Percentiles rank a stretch among this genome's conserved stretches.
Evolutionary conservation across 257 asterid species (phyloP).

Genomic region (Parsonsia alboflavescens): DNA sequence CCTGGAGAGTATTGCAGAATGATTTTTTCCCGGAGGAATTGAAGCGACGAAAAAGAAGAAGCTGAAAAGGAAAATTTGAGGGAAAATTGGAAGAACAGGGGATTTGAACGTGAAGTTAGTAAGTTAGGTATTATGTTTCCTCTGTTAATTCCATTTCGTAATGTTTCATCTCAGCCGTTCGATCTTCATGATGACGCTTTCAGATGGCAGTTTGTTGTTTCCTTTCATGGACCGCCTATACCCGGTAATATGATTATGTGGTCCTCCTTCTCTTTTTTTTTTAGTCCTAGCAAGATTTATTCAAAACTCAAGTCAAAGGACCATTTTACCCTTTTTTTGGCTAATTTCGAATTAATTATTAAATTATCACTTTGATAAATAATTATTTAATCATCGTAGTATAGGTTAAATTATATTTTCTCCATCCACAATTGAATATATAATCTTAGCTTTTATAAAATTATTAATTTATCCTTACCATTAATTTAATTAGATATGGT

Average conservation of each 20-base stretch:
- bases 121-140: neutral
- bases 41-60: neutral
- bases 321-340: neutral
- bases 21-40: neutral
- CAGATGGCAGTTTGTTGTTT: neutral
- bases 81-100: neutral
- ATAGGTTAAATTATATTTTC: neutral
- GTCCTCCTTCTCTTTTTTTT: no score
- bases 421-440: no score
- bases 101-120: neutral
- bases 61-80: neutral
- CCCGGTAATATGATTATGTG: constrained; percentile 2
- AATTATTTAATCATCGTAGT: no score
- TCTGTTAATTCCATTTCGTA: no score
- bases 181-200: neutral
- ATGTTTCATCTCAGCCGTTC: neutral
- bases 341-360: no score
- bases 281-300: neutral
- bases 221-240: neutral
- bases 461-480: no score
- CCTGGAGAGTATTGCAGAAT: neutral
- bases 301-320: neutral
- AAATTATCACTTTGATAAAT: no score
- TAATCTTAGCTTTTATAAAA: no score
- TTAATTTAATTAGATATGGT: no score